Percentiles rank a stretch among this genome's conserved stretches.
phyloP scores from a whole-genome alignment of 108 stramenopile species.

The Fragilaria crotonensis region DNA sequence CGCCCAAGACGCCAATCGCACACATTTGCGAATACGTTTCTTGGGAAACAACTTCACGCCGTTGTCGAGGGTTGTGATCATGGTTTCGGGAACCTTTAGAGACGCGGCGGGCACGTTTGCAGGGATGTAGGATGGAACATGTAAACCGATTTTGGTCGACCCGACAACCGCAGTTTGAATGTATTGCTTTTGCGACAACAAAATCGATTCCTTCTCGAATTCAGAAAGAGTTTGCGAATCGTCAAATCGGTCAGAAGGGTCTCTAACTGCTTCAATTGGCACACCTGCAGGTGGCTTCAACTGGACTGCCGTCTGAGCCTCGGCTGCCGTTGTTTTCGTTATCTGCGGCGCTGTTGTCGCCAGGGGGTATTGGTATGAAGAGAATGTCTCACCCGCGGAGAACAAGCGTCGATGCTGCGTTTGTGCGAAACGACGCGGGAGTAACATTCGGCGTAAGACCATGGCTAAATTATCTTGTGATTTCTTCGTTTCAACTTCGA shows the following conservation, averaged over 20 bases:
- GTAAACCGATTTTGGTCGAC: conserved; percentile 21
- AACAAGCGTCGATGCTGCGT: no score
- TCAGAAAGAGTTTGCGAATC: conserved; percentile 17
- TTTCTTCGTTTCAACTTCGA: no score
- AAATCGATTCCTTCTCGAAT: not conserved
- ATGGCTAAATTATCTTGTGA: no score
- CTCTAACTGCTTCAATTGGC: not conserved
- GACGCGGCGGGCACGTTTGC: conserved; percentile 38
- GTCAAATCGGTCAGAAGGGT: conserved; percentile 39
- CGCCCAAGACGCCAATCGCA: conserved; percentile 60
- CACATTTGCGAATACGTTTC: conserved; percentile 76
- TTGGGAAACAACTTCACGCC: conserved; percentile 85
- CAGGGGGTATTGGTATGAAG: conserved; percentile 65
- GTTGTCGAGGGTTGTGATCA: conserved; percentile 69
- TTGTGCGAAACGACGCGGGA: no score
- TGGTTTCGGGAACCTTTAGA: conserved; percentile 52
- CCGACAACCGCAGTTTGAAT: not conserved
- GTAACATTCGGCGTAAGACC: no score
- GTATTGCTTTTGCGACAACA: not conserved
- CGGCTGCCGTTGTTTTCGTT: conserved; percentile 34
- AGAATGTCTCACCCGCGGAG: no score
- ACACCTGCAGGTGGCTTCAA: conserved; percentile 10
- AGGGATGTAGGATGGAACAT: conserved; percentile 45
- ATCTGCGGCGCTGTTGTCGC: conserved; percentile 62
- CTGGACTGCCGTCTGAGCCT: conserved; percentile 5